phyloP scores from a whole-genome alignment of 2,329 filamentous ascomycete species.

The Emergomyces africanus region DNA sequence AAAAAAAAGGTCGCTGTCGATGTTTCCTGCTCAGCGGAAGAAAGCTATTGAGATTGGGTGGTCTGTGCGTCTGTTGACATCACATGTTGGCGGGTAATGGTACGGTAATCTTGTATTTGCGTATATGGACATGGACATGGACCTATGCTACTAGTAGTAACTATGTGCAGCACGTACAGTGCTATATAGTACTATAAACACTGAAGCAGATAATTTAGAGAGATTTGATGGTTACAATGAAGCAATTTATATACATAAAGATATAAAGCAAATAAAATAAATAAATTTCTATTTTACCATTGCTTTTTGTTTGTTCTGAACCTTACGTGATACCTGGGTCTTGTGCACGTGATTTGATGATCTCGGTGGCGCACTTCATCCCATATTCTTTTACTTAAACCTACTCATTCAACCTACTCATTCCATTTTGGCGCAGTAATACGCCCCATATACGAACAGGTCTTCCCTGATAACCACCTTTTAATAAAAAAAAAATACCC shows the following conservation, averaged over 20 bases:
- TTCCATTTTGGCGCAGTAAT: background rate
- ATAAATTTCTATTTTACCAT: too few species aligned
- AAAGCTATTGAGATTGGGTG: background rate
- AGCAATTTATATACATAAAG: too few species aligned
- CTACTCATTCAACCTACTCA: background rate
- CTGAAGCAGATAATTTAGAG: too few species aligned
- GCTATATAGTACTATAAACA: too few species aligned
- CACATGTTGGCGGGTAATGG: background rate
- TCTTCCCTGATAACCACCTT: background rate
- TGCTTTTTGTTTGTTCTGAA: too few species aligned
- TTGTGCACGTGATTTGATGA: too few species aligned
- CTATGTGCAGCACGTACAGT: too few species aligned
- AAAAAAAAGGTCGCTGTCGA: background rate
- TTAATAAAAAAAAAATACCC: background rate
- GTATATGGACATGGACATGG: background rate
- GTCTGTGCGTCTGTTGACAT: constrained; percentile 4
- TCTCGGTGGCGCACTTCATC: too few species aligned
- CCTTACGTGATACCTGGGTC: too few species aligned
- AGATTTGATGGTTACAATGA: too few species aligned
- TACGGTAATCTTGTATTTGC: background rate
- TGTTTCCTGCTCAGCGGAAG: background rate
- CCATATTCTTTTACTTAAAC: background rate
- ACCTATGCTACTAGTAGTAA: background rate
- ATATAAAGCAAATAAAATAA: too few species aligned
- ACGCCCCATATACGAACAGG: background rate